Evolutionary conservation across 768 basidiomycete species (phyloP).

Genomic region (Jaapia argillacea): DNA sequence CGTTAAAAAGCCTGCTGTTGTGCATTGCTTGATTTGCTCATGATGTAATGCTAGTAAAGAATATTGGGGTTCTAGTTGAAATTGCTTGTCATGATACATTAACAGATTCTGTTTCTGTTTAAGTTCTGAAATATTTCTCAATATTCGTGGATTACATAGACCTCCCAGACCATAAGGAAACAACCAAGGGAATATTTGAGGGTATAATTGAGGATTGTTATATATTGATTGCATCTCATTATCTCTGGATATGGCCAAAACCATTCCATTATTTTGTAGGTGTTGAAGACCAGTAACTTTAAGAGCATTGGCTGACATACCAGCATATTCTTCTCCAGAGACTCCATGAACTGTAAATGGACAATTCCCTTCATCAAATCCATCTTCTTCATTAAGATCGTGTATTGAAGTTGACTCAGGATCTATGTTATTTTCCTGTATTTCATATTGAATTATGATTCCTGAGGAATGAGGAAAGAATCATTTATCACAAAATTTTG

Average conservation of each 20-base stretch:
- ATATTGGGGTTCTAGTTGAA: constrained; percentile 11
- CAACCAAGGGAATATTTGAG: constrained; percentile 10
- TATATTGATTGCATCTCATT: constrained; percentile 6
- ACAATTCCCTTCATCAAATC: neutral
- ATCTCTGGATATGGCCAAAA: constrained; percentile 1
- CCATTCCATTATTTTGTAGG: constrained; percentile 1
- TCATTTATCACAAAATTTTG: too few species aligned
- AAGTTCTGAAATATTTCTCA: neutral
- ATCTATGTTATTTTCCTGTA: too few species aligned
- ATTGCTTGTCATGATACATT: constrained; percentile 12
- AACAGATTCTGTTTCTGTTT: constrained; percentile 4
- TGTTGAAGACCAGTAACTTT: constrained; percentile 15
- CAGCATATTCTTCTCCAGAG: neutral
- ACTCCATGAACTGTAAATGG: constrained; percentile 6
- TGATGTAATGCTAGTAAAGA: constrained; percentile 12
- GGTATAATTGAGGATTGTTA: constrained; percentile 8
- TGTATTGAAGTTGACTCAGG: too few species aligned
- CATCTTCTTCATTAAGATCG: neutral
- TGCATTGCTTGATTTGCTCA: constrained; percentile 8
- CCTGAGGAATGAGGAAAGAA: too few species aligned
- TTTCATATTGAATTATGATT: too few species aligned
- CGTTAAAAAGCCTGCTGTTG: constrained; percentile 8
- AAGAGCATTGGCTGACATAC: constrained; percentile 2
- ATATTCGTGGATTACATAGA: neutral
- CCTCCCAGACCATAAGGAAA: constrained; percentile 10